phyloP scores from a whole-genome alignment of 2,329 filamentous ascomycete genomes.

The Hypoxylon sp. region DNA sequence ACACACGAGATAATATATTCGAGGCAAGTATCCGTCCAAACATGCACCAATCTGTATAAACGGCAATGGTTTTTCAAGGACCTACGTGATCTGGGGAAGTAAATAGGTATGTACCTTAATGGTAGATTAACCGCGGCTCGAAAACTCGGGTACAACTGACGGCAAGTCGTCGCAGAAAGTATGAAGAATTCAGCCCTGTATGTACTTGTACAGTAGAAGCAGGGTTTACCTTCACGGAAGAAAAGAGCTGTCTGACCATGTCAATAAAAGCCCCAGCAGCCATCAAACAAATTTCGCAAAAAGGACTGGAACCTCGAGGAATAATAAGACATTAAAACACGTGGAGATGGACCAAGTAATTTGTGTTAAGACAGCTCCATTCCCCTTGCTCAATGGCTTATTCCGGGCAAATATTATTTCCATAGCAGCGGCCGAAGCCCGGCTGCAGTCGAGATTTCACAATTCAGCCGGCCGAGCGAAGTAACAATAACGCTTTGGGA shows the following conservation, averaged over 20 bases:
- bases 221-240: conserved; percentile 7
- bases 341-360: conserved; percentile 40
- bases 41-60: conserved; percentile 23
- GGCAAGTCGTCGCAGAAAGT: conserved; percentile 19
- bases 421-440: conserved; percentile 20
- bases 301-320: conserved; percentile 25
- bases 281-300: conserved; percentile 22
- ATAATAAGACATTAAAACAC: conserved; percentile 39
- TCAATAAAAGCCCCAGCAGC: conserved; percentile 17
- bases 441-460: conserved; percentile 10
- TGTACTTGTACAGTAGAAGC: conserved; percentile 2
- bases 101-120: conserved; percentile 19
- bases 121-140: conserved; percentile 21
- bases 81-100: conserved; percentile 32
- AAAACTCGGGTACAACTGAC: conserved; percentile 31
- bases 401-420: conserved; percentile 24
- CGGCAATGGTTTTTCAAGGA: conserved; percentile 21
- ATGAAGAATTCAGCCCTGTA: conserved; percentile 26
- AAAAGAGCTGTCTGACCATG: conserved; percentile 12
- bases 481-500: conserved; percentile 7
- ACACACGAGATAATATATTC: conserved; percentile 29
- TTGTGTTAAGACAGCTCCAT: conserved; percentile 36
- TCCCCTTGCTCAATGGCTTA: conserved; percentile 23
- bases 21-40: conserved; percentile 25
- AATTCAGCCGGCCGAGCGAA: conserved; percentile 8